phyloP scores from a whole-genome alignment of 148 eudicot genomes.

The Heliamphora exappendiculata region DNA sequence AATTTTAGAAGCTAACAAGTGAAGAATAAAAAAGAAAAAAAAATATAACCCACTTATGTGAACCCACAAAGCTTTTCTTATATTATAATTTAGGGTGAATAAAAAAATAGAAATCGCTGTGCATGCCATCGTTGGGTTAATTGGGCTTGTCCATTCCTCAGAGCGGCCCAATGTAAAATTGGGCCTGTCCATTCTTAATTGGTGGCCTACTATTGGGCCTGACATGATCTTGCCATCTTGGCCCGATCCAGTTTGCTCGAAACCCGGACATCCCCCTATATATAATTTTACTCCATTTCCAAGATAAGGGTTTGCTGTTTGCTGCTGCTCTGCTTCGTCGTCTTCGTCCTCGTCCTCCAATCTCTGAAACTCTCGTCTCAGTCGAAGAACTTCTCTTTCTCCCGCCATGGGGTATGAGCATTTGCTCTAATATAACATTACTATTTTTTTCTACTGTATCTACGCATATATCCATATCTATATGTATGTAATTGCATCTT shows the following conservation, averaged over 20 bases:
- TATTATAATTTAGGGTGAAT: too few species aligned
- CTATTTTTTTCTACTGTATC: neutral
- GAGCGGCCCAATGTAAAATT: too few species aligned
- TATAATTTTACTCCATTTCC: neutral
- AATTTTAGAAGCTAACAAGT: too few species aligned
- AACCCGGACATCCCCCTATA: neutral
- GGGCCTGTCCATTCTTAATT: too few species aligned
- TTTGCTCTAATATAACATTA: neutral
- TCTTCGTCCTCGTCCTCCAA: neutral
- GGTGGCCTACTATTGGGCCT: too few species aligned
- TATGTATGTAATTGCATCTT: neutral
- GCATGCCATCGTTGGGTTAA: neutral
- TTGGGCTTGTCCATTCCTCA: too few species aligned
- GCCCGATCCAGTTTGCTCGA: neutral
- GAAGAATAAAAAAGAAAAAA: too few species aligned
- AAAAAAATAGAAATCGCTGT: too few species aligned
- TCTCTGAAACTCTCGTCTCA: neutral
- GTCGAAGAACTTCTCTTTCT: conserved; percentile 7
- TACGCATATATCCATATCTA: neutral
- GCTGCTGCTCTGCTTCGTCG: conserved; percentile 6
- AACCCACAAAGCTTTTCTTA: too few species aligned
- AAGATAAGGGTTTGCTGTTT: conserved; percentile 4
- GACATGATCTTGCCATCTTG: neutral
- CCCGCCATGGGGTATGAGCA: conserved; percentile 20
- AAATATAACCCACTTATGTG: too few species aligned